Evolutionary conservation across 2,329 filamentous ascomycete genomes (phyloP).

Genomic region (Sclerotinia subarctica): DNA sequence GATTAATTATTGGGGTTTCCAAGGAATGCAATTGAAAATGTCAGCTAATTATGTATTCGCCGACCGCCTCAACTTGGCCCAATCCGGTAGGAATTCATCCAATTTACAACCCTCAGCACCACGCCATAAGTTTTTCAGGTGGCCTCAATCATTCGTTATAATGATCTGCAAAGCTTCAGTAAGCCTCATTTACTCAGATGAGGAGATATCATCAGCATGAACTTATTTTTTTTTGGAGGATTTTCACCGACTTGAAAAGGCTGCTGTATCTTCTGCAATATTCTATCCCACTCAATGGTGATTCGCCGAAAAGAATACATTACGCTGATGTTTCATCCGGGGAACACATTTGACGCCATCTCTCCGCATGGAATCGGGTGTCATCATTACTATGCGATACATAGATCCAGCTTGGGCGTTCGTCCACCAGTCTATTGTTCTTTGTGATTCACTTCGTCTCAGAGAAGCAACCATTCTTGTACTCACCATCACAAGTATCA

Average conservation of each 20-base stretch:
- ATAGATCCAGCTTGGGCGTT: conserved; percentile 17
- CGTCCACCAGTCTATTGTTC: conserved; percentile 5
- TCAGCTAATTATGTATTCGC: conserved; percentile 6
- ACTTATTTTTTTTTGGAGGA: background rate
- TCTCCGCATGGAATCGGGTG: conserved; percentile 10
- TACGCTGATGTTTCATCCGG: conserved; percentile 21
- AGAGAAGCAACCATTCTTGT: conserved; percentile 20
- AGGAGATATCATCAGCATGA: background rate
- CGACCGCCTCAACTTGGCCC: conserved; percentile 4
- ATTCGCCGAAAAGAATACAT: conserved; percentile 9
- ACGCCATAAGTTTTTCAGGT: background rate
- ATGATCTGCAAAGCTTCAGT: background rate
- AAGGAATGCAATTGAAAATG: conserved; percentile 14
- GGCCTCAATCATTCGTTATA: background rate
- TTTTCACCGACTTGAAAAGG: background rate
- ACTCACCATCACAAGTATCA: conserved; percentile 5
- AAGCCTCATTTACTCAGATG: conserved; percentile 6
- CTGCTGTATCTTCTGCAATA: conserved; percentile 5
- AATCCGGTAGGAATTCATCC: conserved; percentile 17
- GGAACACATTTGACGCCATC: conserved; percentile 17
- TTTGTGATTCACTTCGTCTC: background rate
- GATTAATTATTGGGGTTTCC: background rate
- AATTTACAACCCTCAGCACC: conserved; percentile 13
- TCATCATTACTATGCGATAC: conserved; percentile 10
- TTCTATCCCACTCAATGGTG: conserved; percentile 1